A percentile compares a stretch with the other conserved stretches of the same genome.
phyloP scores from a whole-genome alignment of 2,329 filamentous ascomycete species.

The Fusarium domesticum region DNA sequence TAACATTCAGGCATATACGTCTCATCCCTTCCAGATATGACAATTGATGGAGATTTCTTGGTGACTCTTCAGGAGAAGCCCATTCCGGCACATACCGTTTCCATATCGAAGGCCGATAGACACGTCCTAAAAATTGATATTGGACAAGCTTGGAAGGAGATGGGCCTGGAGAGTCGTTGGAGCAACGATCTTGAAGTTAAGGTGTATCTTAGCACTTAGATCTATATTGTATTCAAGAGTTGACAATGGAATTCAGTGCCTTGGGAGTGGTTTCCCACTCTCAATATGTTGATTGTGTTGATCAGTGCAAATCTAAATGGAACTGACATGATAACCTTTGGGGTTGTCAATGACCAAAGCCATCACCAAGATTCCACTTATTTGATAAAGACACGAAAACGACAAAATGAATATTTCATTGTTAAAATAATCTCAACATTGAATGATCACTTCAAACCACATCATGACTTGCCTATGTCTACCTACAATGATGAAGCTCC shows the following conservation, averaged over 20 bases:
- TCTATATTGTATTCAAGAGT: background rate
- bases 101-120: constrained; percentile 47
- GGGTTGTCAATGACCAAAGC: no score
- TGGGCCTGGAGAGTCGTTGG: constrained; percentile 69
- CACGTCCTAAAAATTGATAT: constrained; percentile 75
- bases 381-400: no score
- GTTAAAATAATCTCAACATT: no score
- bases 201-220: constrained; percentile 49
- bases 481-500: no score
- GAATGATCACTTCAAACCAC: no score
- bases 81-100: constrained; percentile 65
- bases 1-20: constrained; percentile 77
- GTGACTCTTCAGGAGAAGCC: constrained; percentile 69
- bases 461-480: no score
- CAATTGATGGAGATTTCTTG: constrained; percentile 65
- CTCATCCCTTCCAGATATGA: constrained; percentile 60
- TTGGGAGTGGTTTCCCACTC: no score
- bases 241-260: background rate
- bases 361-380: no score
- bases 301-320: no score
- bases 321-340: no score
- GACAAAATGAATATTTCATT: no score
- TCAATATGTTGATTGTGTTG: no score
- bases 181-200: constrained; percentile 75
- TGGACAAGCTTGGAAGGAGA: constrained; percentile 71